Conservation (phyloP, 2,329 filamentous ascomycete genomes). For the Monosporascus sp. region DNA sequence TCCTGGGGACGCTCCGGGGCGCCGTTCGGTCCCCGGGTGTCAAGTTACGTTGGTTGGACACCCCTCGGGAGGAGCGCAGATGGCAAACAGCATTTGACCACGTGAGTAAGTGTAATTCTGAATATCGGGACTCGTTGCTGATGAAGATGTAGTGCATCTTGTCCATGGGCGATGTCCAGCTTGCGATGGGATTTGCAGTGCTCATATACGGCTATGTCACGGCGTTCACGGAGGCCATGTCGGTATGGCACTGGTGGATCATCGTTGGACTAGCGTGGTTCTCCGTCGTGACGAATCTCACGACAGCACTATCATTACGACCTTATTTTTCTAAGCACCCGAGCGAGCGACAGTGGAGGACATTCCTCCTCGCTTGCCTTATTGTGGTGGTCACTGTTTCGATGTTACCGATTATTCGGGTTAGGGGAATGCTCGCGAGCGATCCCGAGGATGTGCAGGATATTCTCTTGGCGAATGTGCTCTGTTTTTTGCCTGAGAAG, state of each 20-base stretch:
- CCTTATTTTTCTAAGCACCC: slow-evolving; percentile 14
- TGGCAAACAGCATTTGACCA: slow-evolving; percentile 15
- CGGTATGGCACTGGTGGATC: slow-evolving; percentile 22
- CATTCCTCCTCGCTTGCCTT: slow-evolving; percentile 13
- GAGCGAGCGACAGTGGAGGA: slow-evolving; percentile 15
- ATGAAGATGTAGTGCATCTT: slow-evolving; percentile 13
- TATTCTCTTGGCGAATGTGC: slow-evolving; percentile 13
- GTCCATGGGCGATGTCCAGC: slow-evolving; percentile 17
- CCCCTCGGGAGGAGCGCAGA: slow-evolving; percentile 2
- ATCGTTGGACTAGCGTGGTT: slow-evolving; percentile 21
- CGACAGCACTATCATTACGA: slow-evolving; percentile 16
- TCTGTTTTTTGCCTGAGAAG: slow-evolving; percentile 18
- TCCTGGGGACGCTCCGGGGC: slow-evolving; percentile 14
- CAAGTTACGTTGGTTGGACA: slow-evolving; percentile 6
- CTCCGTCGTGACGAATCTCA: slow-evolving; percentile 19
- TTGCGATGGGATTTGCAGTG: slow-evolving; percentile 18
- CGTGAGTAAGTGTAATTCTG: slow-evolving; percentile 6
- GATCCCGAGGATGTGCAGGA: slow-evolving; percentile 9
- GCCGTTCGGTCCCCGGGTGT: slow-evolving; percentile 13
- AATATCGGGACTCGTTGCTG: slow-evolving; percentile 2
- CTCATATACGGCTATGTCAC: slow-evolving; percentile 16
- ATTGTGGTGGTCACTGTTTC: slow-evolving; percentile 14
- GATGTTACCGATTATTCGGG: slow-evolving; percentile 19
- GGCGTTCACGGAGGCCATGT: slow-evolving; percentile 14
- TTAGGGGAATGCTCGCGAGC: slow-evolving; percentile 13